Evolutionary conservation across 2,329 filamentous ascomycete genomes (phyloP), one percentile per base, ranked within the genome.

Genomic region (Metarhizium humberi): DNA sequence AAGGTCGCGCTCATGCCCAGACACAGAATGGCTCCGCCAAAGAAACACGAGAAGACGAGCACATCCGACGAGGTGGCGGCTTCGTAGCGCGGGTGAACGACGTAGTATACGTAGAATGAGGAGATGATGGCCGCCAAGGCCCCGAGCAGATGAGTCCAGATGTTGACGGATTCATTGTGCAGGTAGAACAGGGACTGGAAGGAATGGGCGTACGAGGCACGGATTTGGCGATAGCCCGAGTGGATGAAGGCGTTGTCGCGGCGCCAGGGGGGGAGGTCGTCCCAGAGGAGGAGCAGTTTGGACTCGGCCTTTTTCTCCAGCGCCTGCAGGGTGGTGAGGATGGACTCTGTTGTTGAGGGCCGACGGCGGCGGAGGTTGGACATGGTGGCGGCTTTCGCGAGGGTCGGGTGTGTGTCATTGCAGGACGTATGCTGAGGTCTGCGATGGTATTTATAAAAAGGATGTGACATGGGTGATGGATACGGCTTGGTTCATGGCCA

Each of bases 1-100:
- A 85, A 99, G 3, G 86, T 88, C 5, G 90, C 87, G 62, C 87
- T 91, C 85, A 92, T 89, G 25, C 87, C 86, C 53, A 94, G 74
- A 63, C 89, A 92, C 38, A 82, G 64, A 32, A 84, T 78, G 2
- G 87, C 88, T 48, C 90, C 90, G 29, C 75, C 74, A 64, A 95
- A 91, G 76, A 94, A 96, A 71, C 85, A 91, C 1, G 75, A 73
- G 67, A 95, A 90, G 34, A 83, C 88, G 40, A 83, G 59, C n/a
- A 89, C 75, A 67, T 95, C 90, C 3, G 78, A 72, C 8, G 65
- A 57, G 8, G 75, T 77, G 6, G 88, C 87, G 3, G 78, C 75
- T 8, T 75, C 76, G 64, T 92, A 92, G 8, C 88, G 81, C 42
- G 86, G 81, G 13, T 75, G 75, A 42, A 92, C 71, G 51, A 77